Evolutionary conservation across 108 stramenopile genomes (phyloP), one percentile per base, ranked within the genome.

Genomic region (Nitzschia sp.): DNA sequence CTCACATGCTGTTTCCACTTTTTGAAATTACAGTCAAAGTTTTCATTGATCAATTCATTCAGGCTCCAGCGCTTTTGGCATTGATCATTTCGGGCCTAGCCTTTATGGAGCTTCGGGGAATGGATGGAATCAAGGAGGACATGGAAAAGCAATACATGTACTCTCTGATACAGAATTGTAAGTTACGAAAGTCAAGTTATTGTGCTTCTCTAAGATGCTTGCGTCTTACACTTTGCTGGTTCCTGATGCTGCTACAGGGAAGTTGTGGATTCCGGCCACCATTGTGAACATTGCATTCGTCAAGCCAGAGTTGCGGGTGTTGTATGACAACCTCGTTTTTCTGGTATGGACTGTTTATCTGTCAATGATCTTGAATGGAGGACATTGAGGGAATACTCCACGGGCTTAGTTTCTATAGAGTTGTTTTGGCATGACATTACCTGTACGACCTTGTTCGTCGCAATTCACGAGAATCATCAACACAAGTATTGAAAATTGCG

Each of bases 231-330:
- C 29, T 1, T 34, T 34, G 1, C 29, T 5, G 1, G 29, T 34
- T 34, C 29, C 29, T 34, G 5, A 1, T 5, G 29, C 29, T 34
- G 1, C 5, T 6, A 38, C 22, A 74, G 73, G 78, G 79, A 73
- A 80, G 65, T 63, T 80, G 20, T 80, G 79, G 79, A 67, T 80
- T 17, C 73, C 79, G 11, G 73, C 74, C 3, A 64, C 64, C 10
- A 21, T 75, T 10, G 39, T 80, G 12, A 80, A 80, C 43, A 55
- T 80, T 21, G 79, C 79, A 46, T 80, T 80, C 67, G 61, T 68
- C 44, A 57, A 44, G 22, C 79, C 79, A 22, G 48, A 43, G 9
- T 43, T 75, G 29, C 62, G 79, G 48, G 79, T 80, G 0, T 51
- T 80, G 25, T 80, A 67, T 63, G 53, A 64, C 43, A 80, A 80